phyloP scores from a whole-genome alignment of 1,284 basidiomycete genomes.

The Melampsora americana region DNA sequence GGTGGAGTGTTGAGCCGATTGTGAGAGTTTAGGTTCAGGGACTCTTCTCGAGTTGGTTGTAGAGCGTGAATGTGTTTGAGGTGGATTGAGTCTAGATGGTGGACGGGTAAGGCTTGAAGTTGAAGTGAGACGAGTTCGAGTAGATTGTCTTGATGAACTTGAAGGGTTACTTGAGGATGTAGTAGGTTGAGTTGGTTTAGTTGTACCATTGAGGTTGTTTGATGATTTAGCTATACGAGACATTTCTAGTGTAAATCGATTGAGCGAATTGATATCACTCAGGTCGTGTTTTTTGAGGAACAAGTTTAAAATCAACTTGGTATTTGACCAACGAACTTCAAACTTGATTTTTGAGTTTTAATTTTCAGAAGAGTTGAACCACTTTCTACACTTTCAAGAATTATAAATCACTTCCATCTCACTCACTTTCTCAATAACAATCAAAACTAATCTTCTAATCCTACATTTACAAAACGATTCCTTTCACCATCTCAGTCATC shows the following conservation, averaged over 20 bases:
- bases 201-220: neutral
- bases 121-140: neutral
- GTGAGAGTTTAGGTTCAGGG: neutral
- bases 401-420: too few species aligned
- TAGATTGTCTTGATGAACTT: conserved; percentile 6
- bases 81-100: conserved; percentile 1
- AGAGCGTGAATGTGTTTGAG: neutral
- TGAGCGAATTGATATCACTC: too few species aligned
- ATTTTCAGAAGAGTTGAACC: too few species aligned
- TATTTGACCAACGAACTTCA: too few species aligned
- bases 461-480: too few species aligned
- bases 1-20: neutral
- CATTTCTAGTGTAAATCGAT: neutral
- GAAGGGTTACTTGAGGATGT: neutral
- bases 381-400: too few species aligned
- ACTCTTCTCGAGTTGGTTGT: neutral
- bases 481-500: too few species aligned
- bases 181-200: neutral
- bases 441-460: too few species aligned
- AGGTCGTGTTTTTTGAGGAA: too few species aligned
- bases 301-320: too few species aligned
- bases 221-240: conserved; percentile 2
- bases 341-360: too few species aligned
- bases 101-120: neutral
- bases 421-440: too few species aligned